Evolutionary conservation across 768 basidiomycete genomes (phyloP), one percentile per base, ranked within the genome.

Genomic region (Boletus reticuloceps): DNA sequence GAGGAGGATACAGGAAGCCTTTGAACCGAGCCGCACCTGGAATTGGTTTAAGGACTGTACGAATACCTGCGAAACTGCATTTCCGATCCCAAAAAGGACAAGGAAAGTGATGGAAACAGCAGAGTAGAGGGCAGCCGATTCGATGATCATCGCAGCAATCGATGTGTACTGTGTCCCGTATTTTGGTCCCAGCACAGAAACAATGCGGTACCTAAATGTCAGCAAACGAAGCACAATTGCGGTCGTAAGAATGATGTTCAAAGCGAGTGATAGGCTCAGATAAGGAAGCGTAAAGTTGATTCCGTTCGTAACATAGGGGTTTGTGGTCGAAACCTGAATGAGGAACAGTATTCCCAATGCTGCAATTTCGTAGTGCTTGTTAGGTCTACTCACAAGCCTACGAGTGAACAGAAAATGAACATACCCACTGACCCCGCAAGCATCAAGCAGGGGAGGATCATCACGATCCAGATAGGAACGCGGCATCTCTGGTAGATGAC

Each of bases 61-160:
- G 37, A 74, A 62, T 20, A 72, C 50, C 36, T 70, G 69, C 34
- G 67, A 67, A 5, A 70, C 45, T 1, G 63, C 42, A 13, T 56
- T 65, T 11, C 57, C 46, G 9, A 55, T 12, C 5, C 58, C 58
- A 46, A 66, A 75, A 16, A 64, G 46, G 16, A 69, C 51, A 20
- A 76, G 43, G 50, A 76, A 72, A 0, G 72, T 29, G 9, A 75
- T 14, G 0, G 64, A 64, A 17, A 64, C 46, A 5, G 57, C 16
- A 5, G 69, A 62, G 44, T 73, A 74, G 4, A 71, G 42, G 4
- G 68, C 60, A 3, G 71, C 72, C 1, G 70, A 72, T 58, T 76
- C 75, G 47, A 77, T 46, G 39, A 73, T 38, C 61, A 77, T 74
- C 6, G 74, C 62, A 10, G 65, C 66, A 16, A 74, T 50, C 2